Percentiles rank a stretch among this genome's conserved stretches.
phyloP scores from a whole-genome alignment of 2,329 filamentous ascomycete genomes.

The Fusarium stilboides region DNA sequence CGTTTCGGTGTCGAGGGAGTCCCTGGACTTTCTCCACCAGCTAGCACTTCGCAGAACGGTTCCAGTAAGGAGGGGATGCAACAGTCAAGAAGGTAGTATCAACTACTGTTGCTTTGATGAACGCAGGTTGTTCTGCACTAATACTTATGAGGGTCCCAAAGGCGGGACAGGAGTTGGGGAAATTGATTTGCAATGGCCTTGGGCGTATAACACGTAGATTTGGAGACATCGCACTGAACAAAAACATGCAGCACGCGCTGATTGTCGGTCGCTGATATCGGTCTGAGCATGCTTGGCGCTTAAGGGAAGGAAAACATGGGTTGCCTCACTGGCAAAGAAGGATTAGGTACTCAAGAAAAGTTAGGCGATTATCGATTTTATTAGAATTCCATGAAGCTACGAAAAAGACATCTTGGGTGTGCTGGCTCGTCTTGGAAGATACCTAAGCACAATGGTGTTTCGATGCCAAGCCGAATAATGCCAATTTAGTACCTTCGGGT shows the following conservation, averaged over 20 bases:
- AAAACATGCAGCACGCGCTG: conserved; percentile 43
- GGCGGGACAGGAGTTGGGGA: conserved; percentile 45
- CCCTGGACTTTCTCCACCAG: conserved; percentile 46
- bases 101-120: conserved; percentile 11
- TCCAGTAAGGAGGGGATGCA: conserved; percentile 36
- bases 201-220: conserved; percentile 43
- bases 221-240: conserved; percentile 22
- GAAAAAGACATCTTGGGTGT: conserved; percentile 7
- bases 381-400: conserved; percentile 33
- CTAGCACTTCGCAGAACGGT: conserved; percentile 30
- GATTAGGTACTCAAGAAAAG: conserved; percentile 26
- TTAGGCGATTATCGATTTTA: conserved; percentile 12
- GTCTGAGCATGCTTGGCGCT: conserved; percentile 34
- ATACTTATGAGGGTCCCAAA: conserved; percentile 33
- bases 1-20: conserved; percentile 50
- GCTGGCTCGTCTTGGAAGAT: too few species aligned
- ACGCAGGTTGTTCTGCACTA: conserved; percentile 26
- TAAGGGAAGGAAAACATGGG: conserved; percentile 34
- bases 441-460: too few species aligned
- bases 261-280: conserved; percentile 31
- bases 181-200: conserved; percentile 36
- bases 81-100: conserved; percentile 31
- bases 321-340: conserved; percentile 41
- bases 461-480: too few species aligned
- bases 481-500: too few species aligned